Base-by-base conservation (phyloP, 2,329 filamentous ascomycete species). In the Colletotrichum paranaense region DNA sequence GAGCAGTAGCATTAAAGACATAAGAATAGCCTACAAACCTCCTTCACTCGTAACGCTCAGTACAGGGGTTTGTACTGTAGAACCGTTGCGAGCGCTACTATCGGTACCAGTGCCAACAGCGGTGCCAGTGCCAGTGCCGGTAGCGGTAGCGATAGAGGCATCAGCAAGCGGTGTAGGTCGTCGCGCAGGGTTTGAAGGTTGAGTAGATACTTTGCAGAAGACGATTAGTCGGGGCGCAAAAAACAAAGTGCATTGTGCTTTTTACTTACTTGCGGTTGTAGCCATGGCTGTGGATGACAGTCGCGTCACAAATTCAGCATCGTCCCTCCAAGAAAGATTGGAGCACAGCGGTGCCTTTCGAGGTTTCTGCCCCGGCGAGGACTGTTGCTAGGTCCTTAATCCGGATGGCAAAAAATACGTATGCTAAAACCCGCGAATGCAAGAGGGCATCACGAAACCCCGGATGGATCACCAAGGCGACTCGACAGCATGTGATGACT, bases 201-300 rank as follows among this genome's bases (percentile, higher is more conserved):
- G 66, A 26, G 53, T 32, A 28, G 70, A 46, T 69, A 42, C 70
- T 73, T 9, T 6, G 38, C 3, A 55, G 24, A 12, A 2, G 9
- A 24, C 35, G 42, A 42, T 73, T 55, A 73, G 70, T 55, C 26
- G 9, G 32, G 12, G 16, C 24, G 14, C 24, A 14, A n/a, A 16
- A 24, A n/a, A 38, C 8, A 6, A 5, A 9, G 28, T 53, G 22
- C 19, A 4, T 24, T 5, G 11, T 16, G 32, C 9, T 30, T 12
- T 22, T 8, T 38, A 30, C 70, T 28, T 30, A 73, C 70, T 66
- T 64, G 58, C 70, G 28, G 26, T 70, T 38, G 70, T 64, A 55
- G 70, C 66, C 70, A 73, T 73, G 53, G 55, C 55, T 59, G 8
- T 59, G 12, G 62, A 24, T 22, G 22, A n/a, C 26, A 46, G 58